These are phyloP conservation scores for Agapanthus africanus DNA, from an alignment of 106 monocot species.

Conservation along the genomic window DNA sequence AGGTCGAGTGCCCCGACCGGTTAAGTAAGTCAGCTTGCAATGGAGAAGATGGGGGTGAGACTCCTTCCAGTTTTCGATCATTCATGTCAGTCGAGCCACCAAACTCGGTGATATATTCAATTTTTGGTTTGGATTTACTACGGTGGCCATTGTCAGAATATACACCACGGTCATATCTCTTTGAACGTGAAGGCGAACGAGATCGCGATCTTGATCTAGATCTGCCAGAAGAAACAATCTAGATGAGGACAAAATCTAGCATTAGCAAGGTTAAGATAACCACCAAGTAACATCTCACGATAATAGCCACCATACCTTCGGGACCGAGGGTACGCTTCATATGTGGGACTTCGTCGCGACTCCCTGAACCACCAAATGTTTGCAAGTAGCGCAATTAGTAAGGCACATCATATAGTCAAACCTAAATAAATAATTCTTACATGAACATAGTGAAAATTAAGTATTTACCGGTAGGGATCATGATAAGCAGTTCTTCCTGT, in stretches of 20 bases:
- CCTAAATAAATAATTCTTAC: background rate
- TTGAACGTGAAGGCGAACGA: conserved; percentile 60
- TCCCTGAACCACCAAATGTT: conserved; percentile 37
- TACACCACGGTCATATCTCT: conserved; percentile 48
- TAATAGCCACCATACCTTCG: conserved; percentile 36
- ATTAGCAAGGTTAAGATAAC: background rate
- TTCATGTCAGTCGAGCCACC: conserved; percentile 50
- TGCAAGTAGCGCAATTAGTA: conserved; percentile 5
- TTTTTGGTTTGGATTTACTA: conserved; percentile 73
- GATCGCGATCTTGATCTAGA: conserved; percentile 75
- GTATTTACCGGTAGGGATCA: conserved; percentile 81
- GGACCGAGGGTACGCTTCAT: conserved; percentile 82
- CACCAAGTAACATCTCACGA: background rate
- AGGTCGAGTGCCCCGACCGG: conserved; percentile 96
- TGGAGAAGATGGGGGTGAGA: conserved; percentile 90
- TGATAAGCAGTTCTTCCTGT: conserved; percentile 50
- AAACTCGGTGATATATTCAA: conserved; percentile 98
- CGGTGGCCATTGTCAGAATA: conserved; percentile 56
- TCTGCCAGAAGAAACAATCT: conserved; percentile 28
- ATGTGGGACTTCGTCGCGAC: conserved; percentile 78
- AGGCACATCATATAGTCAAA: background rate
- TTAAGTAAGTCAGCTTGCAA: conserved; percentile 50
- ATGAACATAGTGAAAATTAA: background rate
- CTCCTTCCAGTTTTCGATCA: conserved; percentile 47
- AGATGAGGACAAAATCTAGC: background rate